These are phyloP conservation scores for Candida andamanensis DNA, from an alignment of 805 yeast genomes.

Conservation along the genomic window DNA sequence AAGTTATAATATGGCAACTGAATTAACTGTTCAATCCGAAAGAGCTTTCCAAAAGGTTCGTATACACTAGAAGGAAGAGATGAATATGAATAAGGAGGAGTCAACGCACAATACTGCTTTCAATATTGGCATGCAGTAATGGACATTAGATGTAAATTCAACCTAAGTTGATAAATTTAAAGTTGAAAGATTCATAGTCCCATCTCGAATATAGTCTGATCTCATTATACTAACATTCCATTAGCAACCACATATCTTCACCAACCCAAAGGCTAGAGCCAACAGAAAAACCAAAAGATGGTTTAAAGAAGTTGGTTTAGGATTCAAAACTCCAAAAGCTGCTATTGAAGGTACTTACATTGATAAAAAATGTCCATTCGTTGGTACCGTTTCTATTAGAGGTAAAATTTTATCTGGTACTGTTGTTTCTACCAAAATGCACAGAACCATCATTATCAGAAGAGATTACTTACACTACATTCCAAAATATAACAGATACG, in stretches of 20 bases:
- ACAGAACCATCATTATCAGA: conserved; percentile 99
- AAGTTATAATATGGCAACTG: conserved; percentile 84
- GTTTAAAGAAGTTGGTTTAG: conserved; percentile 99
- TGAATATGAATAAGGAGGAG: no score
- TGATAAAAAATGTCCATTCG: conserved; percentile 99
- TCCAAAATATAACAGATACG: conserved; percentile 99
- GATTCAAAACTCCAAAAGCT: conserved; percentile 99
- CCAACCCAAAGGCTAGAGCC: conserved; percentile 99
- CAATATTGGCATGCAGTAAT: no score
- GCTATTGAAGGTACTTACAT: conserved; percentile 99
- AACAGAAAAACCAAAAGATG: conserved; percentile 99
- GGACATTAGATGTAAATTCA: no score
- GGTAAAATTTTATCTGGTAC: conserved; percentile 99
- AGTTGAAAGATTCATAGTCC: no score
- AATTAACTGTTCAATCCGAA: conserved; percentile 99
- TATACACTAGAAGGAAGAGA: conserved; percentile 12
- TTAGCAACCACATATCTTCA: conserved; percentile 99
- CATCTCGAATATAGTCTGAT: no score
- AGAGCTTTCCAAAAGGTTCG: conserved; percentile 99
- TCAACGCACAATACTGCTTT: no score
- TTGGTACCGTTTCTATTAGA: conserved; percentile 95
- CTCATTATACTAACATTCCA: conserved; percentile 17
- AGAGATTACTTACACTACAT: conserved; percentile 99
- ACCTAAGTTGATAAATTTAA: no score
- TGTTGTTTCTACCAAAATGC: conserved; percentile 99